A percentile compares a stretch with the other conserved stretches of the same genome.
phyloP scores from a whole-genome alignment of 805 yeast species.

The Saccharomycopsis synnaedendra region DNA sequence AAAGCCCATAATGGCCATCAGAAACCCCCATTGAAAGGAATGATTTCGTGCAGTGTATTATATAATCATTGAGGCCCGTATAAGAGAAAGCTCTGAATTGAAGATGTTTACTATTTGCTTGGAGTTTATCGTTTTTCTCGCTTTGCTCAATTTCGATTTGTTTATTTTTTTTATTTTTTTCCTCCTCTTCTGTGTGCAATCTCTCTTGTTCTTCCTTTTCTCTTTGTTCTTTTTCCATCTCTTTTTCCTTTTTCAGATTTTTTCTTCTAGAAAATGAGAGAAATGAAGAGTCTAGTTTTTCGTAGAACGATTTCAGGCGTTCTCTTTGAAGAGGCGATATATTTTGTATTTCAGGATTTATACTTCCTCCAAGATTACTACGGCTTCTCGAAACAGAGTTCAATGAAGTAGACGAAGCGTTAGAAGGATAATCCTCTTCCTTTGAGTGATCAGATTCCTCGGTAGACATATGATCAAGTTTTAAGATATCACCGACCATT shows the following conservation, averaged over 20 bases:
- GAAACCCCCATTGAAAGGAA: conserved; percentile 87
- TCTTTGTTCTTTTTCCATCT: not conserved
- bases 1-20: conserved; percentile 84
- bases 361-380: no score
- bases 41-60: conserved; percentile 67
- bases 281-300: no score
- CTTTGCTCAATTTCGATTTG: no score
- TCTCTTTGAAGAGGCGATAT: no score
- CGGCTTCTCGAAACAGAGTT: no score
- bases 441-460: no score
- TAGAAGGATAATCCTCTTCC: no score
- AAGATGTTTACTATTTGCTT: conserved; percentile 20
- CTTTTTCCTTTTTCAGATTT: not conserved
- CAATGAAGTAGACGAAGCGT: no score
- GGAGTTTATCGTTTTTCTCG: conserved; percentile 4
- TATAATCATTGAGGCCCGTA: conserved; percentile 80
- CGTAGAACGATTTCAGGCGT: no score
- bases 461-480: no score
- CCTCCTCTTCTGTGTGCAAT: not conserved
- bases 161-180: not conserved
- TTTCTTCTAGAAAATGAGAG: not conserved
- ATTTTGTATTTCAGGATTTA: no score
- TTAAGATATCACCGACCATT: no score
- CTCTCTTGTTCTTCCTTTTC: not conserved
- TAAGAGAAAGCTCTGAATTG: conserved; percentile 75